Evolutionary conservation across 257 asterid genomes (phyloP), one percentile per base, ranked within the genome.

Genomic region (Scutellaria barbata): DNA sequence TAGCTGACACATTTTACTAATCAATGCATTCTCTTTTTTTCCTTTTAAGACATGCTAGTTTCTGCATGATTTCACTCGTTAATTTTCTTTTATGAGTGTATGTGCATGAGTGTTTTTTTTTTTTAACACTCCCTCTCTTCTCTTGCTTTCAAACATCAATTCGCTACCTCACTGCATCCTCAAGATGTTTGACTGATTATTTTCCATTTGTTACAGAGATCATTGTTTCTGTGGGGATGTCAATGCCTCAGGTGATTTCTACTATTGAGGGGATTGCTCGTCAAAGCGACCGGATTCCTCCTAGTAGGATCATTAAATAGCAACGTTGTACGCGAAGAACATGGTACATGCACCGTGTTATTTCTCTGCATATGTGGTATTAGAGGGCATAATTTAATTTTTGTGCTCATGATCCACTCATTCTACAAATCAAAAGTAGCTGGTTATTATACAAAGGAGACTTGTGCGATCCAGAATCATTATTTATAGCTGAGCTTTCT

Each of bases 181-280:
- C 25, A 40, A 9, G 9, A n/a, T 60, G 18, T 52, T 20, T 37
- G 14, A 64, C 63, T 76, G 48, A 71, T 68, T 53, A 13, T 43
- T 20, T 30, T 62, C 35, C 48, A 3, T 62, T 47, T 76, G 37
- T 82, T 86, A 43, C 92, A 92, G 97, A 92, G 84, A 89, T 92
- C 80, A 89, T 89, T 39, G 95, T 92, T 42, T 89, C 97, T 0
- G 97, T 92, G 56, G 97, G 97, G 55, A 92, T 86, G 92, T 87
- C 98, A 33, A 88, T 92, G 90, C 98, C 98, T 25, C 98, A 81
- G 80, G 81, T 82, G 82, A 86, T 92, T 68, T 82, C 98, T 71
- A 84, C 92, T 7, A 40, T 84, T 2, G 89, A 83, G 45, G 70
- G 75, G 52, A 68, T 67, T 37, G 58, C 87, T 8, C 80, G 45